Base-by-base conservation (phyloP, 2,329 filamentous ascomycete genomes). In the Phoma sp. region DNA sequence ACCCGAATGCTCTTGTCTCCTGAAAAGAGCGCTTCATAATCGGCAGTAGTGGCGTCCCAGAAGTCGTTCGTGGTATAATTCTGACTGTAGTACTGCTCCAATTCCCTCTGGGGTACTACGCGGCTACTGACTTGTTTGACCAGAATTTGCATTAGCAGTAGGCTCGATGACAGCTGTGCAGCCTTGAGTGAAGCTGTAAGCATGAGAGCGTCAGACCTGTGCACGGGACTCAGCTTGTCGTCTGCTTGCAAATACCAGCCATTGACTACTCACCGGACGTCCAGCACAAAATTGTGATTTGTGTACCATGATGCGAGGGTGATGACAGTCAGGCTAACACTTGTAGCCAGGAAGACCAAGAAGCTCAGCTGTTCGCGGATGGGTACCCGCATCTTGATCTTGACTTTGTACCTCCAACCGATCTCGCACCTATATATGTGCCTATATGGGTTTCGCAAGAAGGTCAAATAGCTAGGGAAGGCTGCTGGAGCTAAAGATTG, bases 141-240 rank as follows among this genome's bases (percentile, higher is more conserved):
- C 55, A 86, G 88, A 27, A 89, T 89, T 75, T 92, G 85, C 62
- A 96, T 85, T 45, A 96, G 82, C 45, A 90, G 82, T 49, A 97
- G 83, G 69, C 91, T 89, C 47, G 90, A 88, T 4, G 89, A 81
- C 59, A 97, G 83, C 69, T 93, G 89, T 27, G 89, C 87, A 14
- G 92, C 89, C 74, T 96, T 96, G 69, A 96, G 86, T 2, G 89
- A 92, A 5, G 93, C 93, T 1, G 91, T 91, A 57, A 96, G 81
- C 23, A 86, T 79, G 42, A 97, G 84, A 46, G 87, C 84, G 46
- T 84, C 81, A 11, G 84, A 80, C 72, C 81, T 38, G 33, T 9
- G 27, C 10, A 14, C 11, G 18, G 18, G 2, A 18, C 2, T 18
- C 2, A 18, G 18, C 18, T 18, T 18, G 18, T 18, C 18, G 2